These are phyloP conservation scores for Circinella minor DNA, from an alignment of 371 early-diverging fungal genomes.

Conservation along the genomic window DNA sequence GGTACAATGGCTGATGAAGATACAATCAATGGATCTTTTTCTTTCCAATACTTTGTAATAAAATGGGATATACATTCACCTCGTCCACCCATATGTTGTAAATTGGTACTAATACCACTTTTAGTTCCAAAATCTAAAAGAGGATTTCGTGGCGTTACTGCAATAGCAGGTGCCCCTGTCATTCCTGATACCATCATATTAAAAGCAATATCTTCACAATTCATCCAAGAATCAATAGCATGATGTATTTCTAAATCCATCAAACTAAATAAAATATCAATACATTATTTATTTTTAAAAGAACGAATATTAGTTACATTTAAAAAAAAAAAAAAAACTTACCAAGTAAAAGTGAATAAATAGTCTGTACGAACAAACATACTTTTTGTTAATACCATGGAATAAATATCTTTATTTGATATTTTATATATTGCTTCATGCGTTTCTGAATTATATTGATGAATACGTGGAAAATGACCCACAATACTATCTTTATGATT, in stretches of 20 bases:
- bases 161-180: constrained; percentile 26
- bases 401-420: constrained; percentile 28
- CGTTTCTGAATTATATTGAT: constrained; percentile 30
- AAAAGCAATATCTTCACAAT: constrained; percentile 57
- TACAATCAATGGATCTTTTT: constrained; percentile 33
- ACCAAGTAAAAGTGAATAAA: constrained; percentile 52
- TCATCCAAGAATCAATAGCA: constrained; percentile 35
- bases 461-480: constrained; percentile 51
- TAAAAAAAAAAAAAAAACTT: constrained; percentile 10
- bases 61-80: constrained; percentile 36
- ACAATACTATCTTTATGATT: constrained; percentile 38
- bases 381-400: constrained; percentile 51
- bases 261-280: constrained; percentile 23
- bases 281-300: neutral
- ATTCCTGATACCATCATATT: constrained; percentile 49
- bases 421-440: constrained; percentile 30
- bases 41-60: constrained; percentile 36
- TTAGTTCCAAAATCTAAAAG: constrained; percentile 39
- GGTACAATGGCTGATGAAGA: constrained; percentile 21
- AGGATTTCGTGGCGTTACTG: constrained; percentile 26
- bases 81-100: constrained; percentile 42
- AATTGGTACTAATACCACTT: constrained; percentile 42
- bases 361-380: constrained; percentile 54
- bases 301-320: neutral
- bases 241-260: constrained; percentile 40